Conservation (phyloP, 805 yeast species). For the Yarrowia sp. region DNA sequence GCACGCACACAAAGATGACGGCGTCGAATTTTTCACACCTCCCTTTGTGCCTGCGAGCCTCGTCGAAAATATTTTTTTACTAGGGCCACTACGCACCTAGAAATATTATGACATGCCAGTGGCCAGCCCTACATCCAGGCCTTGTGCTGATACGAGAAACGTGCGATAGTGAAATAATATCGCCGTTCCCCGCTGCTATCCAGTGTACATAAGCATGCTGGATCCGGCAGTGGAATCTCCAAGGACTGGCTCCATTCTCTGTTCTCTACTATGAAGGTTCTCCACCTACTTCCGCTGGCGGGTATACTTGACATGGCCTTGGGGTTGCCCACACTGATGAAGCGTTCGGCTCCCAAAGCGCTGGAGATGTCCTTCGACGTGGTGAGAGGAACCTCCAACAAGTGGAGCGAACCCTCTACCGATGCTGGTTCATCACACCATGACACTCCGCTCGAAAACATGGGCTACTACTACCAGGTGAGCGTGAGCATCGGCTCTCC, state of each 20-base stretch:
- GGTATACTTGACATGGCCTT: not conserved
- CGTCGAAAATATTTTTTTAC: not conserved
- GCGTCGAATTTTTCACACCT: not conserved
- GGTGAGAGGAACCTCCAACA: not conserved
- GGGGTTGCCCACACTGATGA: not conserved
- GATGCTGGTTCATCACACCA: conserved; percentile 2
- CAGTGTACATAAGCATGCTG: not conserved
- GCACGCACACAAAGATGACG: not conserved
- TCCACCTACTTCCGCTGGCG: not conserved
- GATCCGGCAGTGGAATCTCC: not conserved
- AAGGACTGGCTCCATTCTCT: conserved; percentile 1
- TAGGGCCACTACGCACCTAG: not conserved
- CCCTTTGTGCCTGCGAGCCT: not conserved
- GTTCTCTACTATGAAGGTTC: not conserved
- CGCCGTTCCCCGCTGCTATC: too few relatives aligned
- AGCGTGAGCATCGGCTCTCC: conserved; percentile 53
- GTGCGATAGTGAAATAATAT: not conserved
- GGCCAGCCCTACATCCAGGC: not conserved
- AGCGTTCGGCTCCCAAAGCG: not conserved
- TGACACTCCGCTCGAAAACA: not conserved
- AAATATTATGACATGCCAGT: not conserved
- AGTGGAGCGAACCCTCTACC: not conserved
- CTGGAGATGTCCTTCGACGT: conserved; percentile 2
- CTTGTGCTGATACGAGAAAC: not conserved
- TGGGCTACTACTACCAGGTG: conserved; percentile 29